Evolutionary conservation across 2,329 filamentous ascomycete species (phyloP).

Genomic region (Arachnomyces sp.): DNA sequence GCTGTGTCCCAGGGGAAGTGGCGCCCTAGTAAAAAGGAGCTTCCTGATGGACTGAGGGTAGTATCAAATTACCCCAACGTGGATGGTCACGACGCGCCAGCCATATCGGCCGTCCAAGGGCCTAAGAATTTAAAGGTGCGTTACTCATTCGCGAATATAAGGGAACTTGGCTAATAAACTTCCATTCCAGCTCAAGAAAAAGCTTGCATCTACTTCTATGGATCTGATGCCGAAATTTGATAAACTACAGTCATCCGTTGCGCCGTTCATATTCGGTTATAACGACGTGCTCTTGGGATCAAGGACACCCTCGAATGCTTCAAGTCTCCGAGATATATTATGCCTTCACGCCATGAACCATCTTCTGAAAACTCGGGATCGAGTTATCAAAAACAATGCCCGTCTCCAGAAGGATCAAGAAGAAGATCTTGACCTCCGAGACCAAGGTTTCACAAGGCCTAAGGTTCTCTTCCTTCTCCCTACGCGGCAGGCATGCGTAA

Average conservation of each 20-base stretch:
- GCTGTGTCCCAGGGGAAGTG: constrained; percentile 42
- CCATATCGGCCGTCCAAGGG: constrained; percentile 24
- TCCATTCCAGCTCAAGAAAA: constrained; percentile 63
- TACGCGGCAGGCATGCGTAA: constrained; percentile 76
- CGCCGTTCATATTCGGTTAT: constrained; percentile 70
- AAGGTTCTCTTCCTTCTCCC: constrained; percentile 88
- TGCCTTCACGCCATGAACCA: constrained; percentile 87
- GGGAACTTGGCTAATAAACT: constrained; percentile 16
- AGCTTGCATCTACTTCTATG: constrained; percentile 49
- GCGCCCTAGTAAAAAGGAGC: constrained; percentile 34
- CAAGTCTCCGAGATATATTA: constrained; percentile 59
- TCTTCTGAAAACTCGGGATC: constrained; percentile 84
- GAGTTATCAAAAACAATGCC: constrained; percentile 85
- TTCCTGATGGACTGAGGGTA: constrained; percentile 24
- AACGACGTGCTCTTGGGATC: constrained; percentile 70
- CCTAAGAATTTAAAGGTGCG: constrained; percentile 30
- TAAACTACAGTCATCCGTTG: constrained; percentile 55
- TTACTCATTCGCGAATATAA: background rate
- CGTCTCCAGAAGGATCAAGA: constrained; percentile 61
- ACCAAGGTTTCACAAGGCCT: constrained; percentile 91
- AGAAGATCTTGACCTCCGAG: constrained; percentile 65
- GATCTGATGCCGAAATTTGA: constrained; percentile 52
- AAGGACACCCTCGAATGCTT: constrained; percentile 60
- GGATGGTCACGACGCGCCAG: constrained; percentile 15
- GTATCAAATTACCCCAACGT: constrained; percentile 23